These are phyloP conservation scores for Trichoderma orchidacearum DNA, from an alignment of 495 filamentous ascomycete genomes.

Conservation along the genomic window DNA sequence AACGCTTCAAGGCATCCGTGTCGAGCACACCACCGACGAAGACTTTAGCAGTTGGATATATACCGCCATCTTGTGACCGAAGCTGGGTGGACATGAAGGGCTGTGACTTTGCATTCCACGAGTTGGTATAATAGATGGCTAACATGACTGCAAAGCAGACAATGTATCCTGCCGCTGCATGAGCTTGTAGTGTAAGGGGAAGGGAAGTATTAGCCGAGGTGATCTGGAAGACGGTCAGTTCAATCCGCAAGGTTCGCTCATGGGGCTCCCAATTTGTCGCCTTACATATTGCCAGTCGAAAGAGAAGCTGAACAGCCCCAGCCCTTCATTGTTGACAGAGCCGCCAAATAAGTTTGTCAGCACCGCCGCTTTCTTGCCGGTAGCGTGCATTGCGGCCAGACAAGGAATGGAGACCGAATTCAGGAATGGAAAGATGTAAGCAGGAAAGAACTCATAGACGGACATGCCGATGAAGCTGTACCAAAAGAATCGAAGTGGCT, in stretches of 20 bases:
- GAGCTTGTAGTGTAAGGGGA: conserved; percentile 11
- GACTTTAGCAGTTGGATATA: background rate
- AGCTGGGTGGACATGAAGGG: background rate
- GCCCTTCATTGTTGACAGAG: conserved; percentile 7
- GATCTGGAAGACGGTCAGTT: conserved; percentile 2
- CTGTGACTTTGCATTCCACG: background rate
- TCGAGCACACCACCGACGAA: background rate
- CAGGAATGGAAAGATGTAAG: conserved; percentile 11
- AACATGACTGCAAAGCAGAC: conserved; percentile 34
- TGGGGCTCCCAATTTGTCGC: background rate
- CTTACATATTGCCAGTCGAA: conserved; percentile 13
- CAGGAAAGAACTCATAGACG: conserved; percentile 12
- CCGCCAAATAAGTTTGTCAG: conserved; percentile 4
- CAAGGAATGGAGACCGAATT: conserved; percentile 10
- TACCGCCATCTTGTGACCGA: background rate
- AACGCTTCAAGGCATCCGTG: background rate
- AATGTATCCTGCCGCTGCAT: conserved; percentile 24
- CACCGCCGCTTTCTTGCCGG: conserved; percentile 5
- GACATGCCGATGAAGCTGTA: conserved; percentile 9
- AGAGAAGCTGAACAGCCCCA: conserved; percentile 9
- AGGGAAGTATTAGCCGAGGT: conserved; percentile 6
- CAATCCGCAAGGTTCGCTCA: background rate
- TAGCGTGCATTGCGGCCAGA: conserved; percentile 8
- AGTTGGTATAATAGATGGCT: conserved; percentile 28
- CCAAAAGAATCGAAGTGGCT: conserved; percentile 9